A percentile compares a stretch with the other conserved stretches of the same genome.
Evolutionary conservation across 2,329 filamentous ascomycete species (phyloP).

Genomic region (Corniculantispora saksenae): DNA sequence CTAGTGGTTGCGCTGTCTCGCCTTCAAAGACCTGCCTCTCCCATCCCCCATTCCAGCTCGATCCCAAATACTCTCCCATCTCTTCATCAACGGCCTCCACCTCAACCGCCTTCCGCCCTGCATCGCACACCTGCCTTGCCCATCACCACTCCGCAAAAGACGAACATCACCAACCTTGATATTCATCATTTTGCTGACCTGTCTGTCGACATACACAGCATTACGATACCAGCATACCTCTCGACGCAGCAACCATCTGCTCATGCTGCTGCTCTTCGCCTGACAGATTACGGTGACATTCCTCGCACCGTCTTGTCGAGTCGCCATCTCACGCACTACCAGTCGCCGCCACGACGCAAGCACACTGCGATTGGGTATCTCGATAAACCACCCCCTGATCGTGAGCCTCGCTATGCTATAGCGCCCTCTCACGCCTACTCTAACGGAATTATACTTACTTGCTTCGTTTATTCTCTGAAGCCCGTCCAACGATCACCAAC

Average conservation of each 20-base stretch:
- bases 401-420: constrained; percentile 15
- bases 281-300: too few relatives aligned
- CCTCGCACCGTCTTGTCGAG: not conserved
- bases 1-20: constrained; percentile 11
- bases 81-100: constrained; percentile 2
- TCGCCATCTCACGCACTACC: too few relatives aligned
- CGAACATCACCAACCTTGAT: not conserved
- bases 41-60: constrained; percentile 15
- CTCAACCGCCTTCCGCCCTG: not conserved
- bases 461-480: not conserved
- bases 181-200: constrained; percentile 2
- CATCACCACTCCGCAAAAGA: not conserved
- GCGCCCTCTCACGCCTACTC: not conserved
- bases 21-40: constrained; percentile 11
- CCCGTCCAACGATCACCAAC: not conserved
- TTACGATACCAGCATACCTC: too few relatives aligned
- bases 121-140: not conserved
- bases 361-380: not conserved
- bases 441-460: not conserved
- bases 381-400: not conserved
- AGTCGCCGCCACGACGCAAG: not conserved
- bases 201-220: not conserved
- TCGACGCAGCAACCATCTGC: too few relatives aligned
- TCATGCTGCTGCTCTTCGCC: too few relatives aligned
- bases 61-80: constrained; percentile 2